These are phyloP conservation scores for Castanea crenata DNA, from an alignment of 306 rosid genomes.

Conservation along the genomic window DNA sequence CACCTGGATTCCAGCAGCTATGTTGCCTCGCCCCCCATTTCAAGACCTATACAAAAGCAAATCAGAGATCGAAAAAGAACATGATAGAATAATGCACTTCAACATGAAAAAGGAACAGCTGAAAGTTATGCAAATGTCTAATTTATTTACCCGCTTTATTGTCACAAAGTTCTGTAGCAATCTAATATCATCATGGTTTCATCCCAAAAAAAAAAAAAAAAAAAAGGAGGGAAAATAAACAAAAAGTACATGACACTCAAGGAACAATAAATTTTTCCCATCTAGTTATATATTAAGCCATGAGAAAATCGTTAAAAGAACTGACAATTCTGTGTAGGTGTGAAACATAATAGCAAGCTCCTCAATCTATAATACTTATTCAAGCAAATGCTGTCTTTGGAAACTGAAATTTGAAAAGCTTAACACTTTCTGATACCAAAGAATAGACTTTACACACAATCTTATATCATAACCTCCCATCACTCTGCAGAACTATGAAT, in stretches of 20 bases:
- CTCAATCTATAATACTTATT: not conserved
- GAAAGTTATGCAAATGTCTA: not conserved
- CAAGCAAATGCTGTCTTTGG: not conserved
- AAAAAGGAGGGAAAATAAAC: not conserved
- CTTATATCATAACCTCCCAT: not conserved
- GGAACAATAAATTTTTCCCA: not conserved
- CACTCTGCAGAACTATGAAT: not conserved
- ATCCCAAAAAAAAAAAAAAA: not conserved
- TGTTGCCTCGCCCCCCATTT: constrained; percentile 43
- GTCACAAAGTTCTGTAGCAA: not conserved
- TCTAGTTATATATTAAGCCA: not conserved
- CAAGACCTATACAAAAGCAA: constrained; percentile 24
- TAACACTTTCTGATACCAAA: not conserved
- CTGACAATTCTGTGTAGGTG: not conserved
- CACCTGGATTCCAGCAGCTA: constrained; percentile 38
- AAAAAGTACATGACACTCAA: not conserved
- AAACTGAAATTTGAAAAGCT: not conserved
- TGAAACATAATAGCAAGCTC: not conserved
- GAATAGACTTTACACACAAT: not conserved
- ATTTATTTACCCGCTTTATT: not conserved
- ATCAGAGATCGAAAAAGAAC: not conserved
- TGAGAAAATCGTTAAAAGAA: not conserved
- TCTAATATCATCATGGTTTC: not conserved
- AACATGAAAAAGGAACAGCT: not conserved
- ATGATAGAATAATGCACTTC: not conserved